These are phyloP conservation scores for Leccinum pallidistipes DNA, from an alignment of 1,284 basidiomycete genomes.

Conservation along the genomic window DNA sequence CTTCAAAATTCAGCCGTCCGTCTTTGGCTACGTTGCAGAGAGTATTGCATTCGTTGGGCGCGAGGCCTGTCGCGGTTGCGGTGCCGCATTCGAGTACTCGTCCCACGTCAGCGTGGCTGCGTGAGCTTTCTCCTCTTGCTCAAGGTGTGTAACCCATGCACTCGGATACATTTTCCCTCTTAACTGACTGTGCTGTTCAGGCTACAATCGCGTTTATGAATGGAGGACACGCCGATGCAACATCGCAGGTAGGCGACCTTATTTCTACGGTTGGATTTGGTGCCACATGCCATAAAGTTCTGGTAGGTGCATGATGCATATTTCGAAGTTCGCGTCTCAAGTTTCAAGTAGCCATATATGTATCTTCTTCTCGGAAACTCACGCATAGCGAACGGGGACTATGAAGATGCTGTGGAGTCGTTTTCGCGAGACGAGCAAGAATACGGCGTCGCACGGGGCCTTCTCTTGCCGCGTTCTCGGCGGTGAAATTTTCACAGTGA, in stretches of 20 bases:
- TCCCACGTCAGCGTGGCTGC: not conserved
- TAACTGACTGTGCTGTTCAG: not conserved
- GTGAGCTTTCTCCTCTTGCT: not conserved
- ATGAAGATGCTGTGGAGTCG: no score
- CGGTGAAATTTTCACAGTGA: no score
- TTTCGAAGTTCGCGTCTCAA: not conserved
- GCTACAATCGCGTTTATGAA: not conserved
- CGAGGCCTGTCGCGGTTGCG: not conserved
- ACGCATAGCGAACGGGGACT: no score
- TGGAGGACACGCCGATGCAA: not conserved
- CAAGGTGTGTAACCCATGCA: not conserved
- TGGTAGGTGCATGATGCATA: not conserved
- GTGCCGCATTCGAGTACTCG: not conserved
- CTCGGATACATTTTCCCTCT: no score
- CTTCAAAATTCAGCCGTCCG: not conserved
- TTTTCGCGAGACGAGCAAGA: no score
- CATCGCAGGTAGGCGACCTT: not conserved
- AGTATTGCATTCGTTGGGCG: not conserved
- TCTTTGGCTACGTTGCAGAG: not conserved
- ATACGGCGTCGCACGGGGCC: no score
- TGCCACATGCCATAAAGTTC: not conserved
- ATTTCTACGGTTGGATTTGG: not conserved
- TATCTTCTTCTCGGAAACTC: not conserved
- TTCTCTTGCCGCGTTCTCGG: no score
- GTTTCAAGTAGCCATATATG: constrained; percentile 1